A percentile compares a stretch with the other conserved stretches of the same genome.
These are phyloP conservation scores for Phaeosphaeriaceae sp. DNA, from an alignment of 2,329 filamentous ascomycete genomes.

Conservation along the genomic window DNA sequence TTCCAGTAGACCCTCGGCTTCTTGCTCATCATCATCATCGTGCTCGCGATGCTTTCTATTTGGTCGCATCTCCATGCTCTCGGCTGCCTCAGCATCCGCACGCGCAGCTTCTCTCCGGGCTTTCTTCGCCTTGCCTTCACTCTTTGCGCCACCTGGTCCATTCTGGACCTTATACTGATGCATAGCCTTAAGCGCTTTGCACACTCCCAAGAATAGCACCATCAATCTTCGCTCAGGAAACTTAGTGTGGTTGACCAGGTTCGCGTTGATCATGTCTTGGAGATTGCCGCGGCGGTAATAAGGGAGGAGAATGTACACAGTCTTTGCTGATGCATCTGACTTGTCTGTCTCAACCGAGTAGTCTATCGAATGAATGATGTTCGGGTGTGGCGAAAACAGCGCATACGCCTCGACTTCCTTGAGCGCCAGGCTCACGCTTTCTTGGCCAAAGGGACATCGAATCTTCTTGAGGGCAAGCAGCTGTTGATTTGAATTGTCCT, in stretches of 20 bases:
- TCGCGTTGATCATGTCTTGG: constrained; percentile 98
- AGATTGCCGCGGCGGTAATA: constrained; percentile 96
- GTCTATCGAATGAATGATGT: constrained; percentile 87
- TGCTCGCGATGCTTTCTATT: constrained; percentile 45
- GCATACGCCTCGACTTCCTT: constrained; percentile 97
- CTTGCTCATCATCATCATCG: constrained; percentile 73
- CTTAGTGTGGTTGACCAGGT: constrained; percentile 89
- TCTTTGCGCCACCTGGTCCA: constrained; percentile 58
- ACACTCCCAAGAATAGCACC: constrained; percentile 90
- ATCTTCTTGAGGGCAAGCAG: constrained; percentile 98
- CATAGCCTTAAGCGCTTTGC: constrained; percentile 85
- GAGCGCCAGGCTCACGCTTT: constrained; percentile 92
- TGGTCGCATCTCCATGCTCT: constrained; percentile 50
- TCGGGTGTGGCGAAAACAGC: constrained; percentile 80
- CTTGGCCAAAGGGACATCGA: constrained; percentile 94
- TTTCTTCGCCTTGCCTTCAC: constrained; percentile 61
- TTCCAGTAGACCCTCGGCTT: constrained; percentile 84
- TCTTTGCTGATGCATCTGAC: constrained; percentile 75
- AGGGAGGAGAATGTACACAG: constrained; percentile 93
- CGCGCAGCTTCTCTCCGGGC: constrained; percentile 62
- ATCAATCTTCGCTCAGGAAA: constrained; percentile 90
- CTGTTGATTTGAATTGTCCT: constrained; percentile 82
- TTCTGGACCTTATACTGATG: constrained; percentile 78
- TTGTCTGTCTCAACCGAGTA: constrained; percentile 79
- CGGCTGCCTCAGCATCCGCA: constrained; percentile 59